These are phyloP conservation scores for Phaeoacremonium minimum DNA, from an alignment of 2,329 filamentous ascomycete genomes.

Conservation along the genomic window DNA sequence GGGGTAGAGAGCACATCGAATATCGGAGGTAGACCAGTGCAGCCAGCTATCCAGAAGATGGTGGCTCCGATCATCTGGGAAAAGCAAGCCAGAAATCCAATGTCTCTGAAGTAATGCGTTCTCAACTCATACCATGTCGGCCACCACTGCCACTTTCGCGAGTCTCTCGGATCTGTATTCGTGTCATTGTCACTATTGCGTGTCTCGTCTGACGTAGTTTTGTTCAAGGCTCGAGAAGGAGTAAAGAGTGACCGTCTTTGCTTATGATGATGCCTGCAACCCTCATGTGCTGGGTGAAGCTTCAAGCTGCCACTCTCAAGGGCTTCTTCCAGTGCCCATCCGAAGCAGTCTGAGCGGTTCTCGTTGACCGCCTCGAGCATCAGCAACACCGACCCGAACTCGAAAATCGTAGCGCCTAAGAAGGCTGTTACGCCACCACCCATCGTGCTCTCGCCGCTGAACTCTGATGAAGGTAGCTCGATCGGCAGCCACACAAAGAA, in stretches of 20 bases:
- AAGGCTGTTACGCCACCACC: slow-evolving; percentile 61
- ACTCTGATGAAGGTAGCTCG: slow-evolving; percentile 44
- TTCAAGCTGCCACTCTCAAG: slow-evolving; percentile 22
- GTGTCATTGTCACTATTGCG: neutral
- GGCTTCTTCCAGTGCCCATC: slow-evolving; percentile 59
- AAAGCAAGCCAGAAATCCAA: slow-evolving; percentile 59
- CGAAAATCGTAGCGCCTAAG: slow-evolving; percentile 65
- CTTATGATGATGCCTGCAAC: slow-evolving; percentile 14
- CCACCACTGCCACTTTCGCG: slow-evolving; percentile 51
- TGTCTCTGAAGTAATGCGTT: slow-evolving; percentile 55
- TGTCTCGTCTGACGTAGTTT: neutral
- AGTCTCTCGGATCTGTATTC: neutral
- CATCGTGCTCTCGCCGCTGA: slow-evolving; percentile 44
- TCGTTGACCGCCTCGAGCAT: slow-evolving; percentile 68
- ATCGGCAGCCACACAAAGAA: slow-evolving; percentile 63
- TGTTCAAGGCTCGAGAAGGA: neutral
- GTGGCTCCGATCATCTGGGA: slow-evolving; percentile 54
- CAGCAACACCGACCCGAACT: slow-evolving; percentile 57
- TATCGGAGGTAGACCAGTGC: slow-evolving; percentile 56
- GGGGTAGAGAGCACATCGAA: slow-evolving; percentile 38
- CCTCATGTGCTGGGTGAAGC: slow-evolving; percentile 7
- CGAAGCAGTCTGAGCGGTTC: slow-evolving; percentile 61
- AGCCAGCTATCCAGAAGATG: slow-evolving; percentile 61
- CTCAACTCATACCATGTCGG: slow-evolving; percentile 51
- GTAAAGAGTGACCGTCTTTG: slow-evolving; percentile 6